A percentile compares a stretch with the other conserved stretches of the same genome.
These are phyloP conservation scores for Nannizziopsis arthrosporioides DNA, from an alignment of 2,329 filamentous ascomycete species.

Conservation along the genomic window DNA sequence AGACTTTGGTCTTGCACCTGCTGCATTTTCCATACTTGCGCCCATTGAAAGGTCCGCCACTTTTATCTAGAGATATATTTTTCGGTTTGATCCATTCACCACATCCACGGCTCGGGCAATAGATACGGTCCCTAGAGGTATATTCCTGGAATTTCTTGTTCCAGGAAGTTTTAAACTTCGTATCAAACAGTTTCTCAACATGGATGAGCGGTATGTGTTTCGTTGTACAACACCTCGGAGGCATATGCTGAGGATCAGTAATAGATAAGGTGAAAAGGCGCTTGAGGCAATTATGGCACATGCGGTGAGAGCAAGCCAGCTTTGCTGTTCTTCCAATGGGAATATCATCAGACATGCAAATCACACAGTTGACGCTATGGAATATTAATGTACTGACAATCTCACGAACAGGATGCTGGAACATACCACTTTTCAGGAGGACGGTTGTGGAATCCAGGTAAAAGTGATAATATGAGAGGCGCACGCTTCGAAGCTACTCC, in stretches of 20 bases:
- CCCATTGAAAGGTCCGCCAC: constrained; percentile 36
- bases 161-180: constrained; percentile 65
- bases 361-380: constrained; percentile 58
- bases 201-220: constrained; percentile 64
- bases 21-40: constrained; percentile 59
- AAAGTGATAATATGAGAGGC: constrained; percentile 8
- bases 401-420: neutral
- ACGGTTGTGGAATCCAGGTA: constrained; percentile 8
- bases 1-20: constrained; percentile 62
- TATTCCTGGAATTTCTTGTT: constrained; percentile 70
- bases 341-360: constrained; percentile 57
- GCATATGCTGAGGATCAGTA: constrained; percentile 69
- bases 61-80: constrained; percentile 47
- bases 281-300: constrained; percentile 68
- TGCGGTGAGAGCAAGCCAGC: constrained; percentile 66
- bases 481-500: constrained; percentile 4
- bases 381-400: constrained; percentile 11
- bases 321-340: constrained; percentile 53
- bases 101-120: constrained; percentile 62
- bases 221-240: constrained; percentile 65
- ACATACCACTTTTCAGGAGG: constrained; percentile 14
- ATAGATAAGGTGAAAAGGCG: constrained; percentile 64
- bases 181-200: constrained; percentile 63
- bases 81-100: constrained; percentile 69
- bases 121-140: constrained; percentile 60